Base-by-base conservation (phyloP, 495 filamentous ascomycete genomes). In the Mycothermus thermophilus region DNA sequence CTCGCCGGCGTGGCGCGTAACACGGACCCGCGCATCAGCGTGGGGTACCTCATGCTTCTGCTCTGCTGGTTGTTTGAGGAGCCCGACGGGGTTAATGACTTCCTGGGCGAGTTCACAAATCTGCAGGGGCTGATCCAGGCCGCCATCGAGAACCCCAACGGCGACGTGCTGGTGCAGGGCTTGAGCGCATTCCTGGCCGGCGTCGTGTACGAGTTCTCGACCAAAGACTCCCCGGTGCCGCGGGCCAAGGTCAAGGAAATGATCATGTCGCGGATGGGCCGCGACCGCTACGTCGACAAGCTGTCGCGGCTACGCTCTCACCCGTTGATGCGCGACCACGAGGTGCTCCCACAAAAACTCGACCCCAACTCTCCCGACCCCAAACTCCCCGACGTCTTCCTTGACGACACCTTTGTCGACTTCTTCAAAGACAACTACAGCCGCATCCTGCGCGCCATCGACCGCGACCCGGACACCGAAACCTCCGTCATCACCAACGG, bases 371-470 rank as follows among this genome's bases (percentile, higher is more conserved):
- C 66, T n/a, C 58, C 63, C 1, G 76, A 71, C 19, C 69, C 70
- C 17, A 59, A 52, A 38, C 64, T 88, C 4, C 85, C 88, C 14
- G 80, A 90, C 13, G 79, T 93, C 5, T 86, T 74, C 50, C 86
- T 96, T 39, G 83, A 93, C 46, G 67, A 71, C 27, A 71, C 75
- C 0, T 96, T 96, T 53, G 74, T 96, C 25, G 86, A 94, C 40
- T 94, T 96, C 51, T 69, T 95, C 41, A 93, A 94, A 51, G 85
- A 95, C 46, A 90, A 93, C 51, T 97, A 87, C 51, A 85, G 79
- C 41, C 81, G 86, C 20, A 60, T 95, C 34, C 62, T 79, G 13
- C 73, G 85, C 35, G 82, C 88, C 13, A 83, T 97, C 47, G 90
- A 97, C 54, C 79, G 86, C 32, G 85, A 93, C 40, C 90, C 90